Percentiles rank a stretch among this genome's conserved stretches.
These are phyloP conservation scores for Solanum verrucosum DNA, from an alignment of 257 asterid species.

Conservation along the genomic window DNA sequence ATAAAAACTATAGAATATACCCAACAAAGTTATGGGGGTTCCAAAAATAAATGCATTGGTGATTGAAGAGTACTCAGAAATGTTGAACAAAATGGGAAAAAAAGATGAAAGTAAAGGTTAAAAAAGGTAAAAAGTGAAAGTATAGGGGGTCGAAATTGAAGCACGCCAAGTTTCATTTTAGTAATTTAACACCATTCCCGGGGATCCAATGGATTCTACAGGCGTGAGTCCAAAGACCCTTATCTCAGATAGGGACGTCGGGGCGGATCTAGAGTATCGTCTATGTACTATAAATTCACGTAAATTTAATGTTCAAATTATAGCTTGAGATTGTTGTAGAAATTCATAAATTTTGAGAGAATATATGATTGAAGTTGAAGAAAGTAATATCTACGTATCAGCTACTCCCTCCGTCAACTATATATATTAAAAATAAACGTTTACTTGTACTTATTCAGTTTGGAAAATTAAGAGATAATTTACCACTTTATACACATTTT, in stretches of 20 bases:
- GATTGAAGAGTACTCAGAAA: conserved; percentile 7
- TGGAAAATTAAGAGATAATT: no score
- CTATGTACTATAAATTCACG: background rate
- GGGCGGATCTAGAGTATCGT: background rate
- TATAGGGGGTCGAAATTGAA: conserved; percentile 23
- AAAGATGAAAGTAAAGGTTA: conserved; percentile 3
- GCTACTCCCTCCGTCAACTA: no score
- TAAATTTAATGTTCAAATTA: background rate
- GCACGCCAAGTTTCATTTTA: conserved; percentile 38
- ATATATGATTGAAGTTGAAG: background rate
- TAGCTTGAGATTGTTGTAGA: background rate
- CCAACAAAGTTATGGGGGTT: conserved; percentile 7
- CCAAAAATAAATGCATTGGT: conserved; percentile 24
- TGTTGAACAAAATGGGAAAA: background rate
- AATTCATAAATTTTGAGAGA: background rate
- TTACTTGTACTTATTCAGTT: no score
- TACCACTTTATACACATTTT: background rate
- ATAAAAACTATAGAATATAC: background rate
- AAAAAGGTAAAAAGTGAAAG: conserved; percentile 2
- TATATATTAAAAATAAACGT: no score
- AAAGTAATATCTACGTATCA: no score
- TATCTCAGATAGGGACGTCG: background rate
- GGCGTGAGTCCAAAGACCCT: conserved; percentile 40
- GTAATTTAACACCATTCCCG: conserved; percentile 20
- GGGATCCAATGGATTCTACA: conserved; percentile 26